These are phyloP conservation scores for Aspergillus nanangensis DNA, from an alignment of 495 filamentous ascomycete species.

Conservation along the genomic window DNA sequence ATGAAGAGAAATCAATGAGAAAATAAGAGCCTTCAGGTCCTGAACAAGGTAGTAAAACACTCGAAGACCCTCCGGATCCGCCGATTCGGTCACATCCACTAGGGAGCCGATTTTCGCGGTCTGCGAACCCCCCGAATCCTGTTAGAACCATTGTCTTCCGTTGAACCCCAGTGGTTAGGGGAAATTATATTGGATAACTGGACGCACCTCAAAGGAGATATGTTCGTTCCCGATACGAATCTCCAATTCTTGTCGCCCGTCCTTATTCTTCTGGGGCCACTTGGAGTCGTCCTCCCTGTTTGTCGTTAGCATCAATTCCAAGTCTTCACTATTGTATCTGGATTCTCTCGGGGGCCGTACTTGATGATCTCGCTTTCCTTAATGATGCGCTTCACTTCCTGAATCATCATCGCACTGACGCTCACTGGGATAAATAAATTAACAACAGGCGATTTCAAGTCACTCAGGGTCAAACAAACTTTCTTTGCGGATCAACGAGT, in stretches of 20 bases:
- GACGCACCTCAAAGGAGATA: constrained; percentile 88
- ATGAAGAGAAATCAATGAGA: constrained; percentile 92
- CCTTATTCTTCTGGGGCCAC: constrained; percentile 99
- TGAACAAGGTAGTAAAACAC: constrained; percentile 99
- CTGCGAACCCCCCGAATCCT: constrained; percentile 44
- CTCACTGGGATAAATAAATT: constrained; percentile 67
- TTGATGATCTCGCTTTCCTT: constrained; percentile 99
- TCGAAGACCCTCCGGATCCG: constrained; percentile 90
- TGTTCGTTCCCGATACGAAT: constrained; percentile 93
- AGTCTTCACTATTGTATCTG: background rate
- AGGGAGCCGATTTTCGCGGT: constrained; percentile 98
- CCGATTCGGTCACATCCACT: constrained; percentile 92
- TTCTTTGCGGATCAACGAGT: constrained; percentile 98
- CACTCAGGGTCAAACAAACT: constrained; percentile 27
- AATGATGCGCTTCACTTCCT: constrained; percentile 94
- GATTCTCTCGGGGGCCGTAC: constrained; percentile 48
- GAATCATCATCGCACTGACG: constrained; percentile 85
- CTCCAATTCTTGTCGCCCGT: constrained; percentile 94
- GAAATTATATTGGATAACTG: background rate
- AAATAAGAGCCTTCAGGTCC: constrained; percentile 94
- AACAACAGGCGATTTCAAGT: constrained; percentile 11
- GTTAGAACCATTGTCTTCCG: background rate
- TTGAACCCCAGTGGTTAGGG: background rate
- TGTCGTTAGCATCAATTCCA: constrained; percentile 9
- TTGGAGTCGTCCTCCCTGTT: constrained; percentile 95